phyloP scores from a whole-genome alignment of 2,329 filamentous ascomycete genomes.

The Botrytis galanthina region DNA sequence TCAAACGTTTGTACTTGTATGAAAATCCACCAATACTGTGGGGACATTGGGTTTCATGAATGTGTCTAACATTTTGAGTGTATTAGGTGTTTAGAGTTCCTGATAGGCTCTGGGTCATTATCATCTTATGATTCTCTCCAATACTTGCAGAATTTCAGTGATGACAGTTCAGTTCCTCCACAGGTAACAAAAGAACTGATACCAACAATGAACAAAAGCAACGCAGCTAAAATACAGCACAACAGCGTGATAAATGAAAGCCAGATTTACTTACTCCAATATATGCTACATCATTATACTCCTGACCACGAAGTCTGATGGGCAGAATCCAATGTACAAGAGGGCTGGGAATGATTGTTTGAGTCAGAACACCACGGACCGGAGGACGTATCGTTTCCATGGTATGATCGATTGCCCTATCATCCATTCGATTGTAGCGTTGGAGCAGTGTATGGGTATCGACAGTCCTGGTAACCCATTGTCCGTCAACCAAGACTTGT shows the following conservation, averaged over 20 bases:
- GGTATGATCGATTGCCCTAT: slow-evolving; percentile 38
- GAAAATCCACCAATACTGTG: background rate
- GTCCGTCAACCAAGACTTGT: slow-evolving; percentile 37
- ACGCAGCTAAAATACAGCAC: background rate
- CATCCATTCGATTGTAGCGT: slow-evolving; percentile 37
- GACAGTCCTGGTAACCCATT: slow-evolving; percentile 39
- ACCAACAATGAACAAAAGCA: background rate
- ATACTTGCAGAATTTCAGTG: background rate
- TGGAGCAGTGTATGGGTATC: slow-evolving; percentile 45
- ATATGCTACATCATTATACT: slow-evolving; percentile 80
- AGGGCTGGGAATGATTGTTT: slow-evolving; percentile 74
- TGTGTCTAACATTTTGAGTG: background rate
- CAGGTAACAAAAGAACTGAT: background rate
- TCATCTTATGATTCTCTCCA: background rate
- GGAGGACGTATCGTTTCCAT: slow-evolving; percentile 45
- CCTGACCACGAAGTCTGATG: slow-evolving; percentile 67
- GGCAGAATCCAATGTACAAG: slow-evolving; percentile 74
- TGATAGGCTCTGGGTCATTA: background rate
- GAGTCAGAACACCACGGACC: slow-evolving; percentile 70
- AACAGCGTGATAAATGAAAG: slow-evolving; percentile 17
- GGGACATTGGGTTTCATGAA: background rate
- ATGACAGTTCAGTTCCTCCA: background rate
- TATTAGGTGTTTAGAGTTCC: background rate
- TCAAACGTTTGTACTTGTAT: background rate
- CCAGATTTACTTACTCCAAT: slow-evolving; percentile 62